These are phyloP conservation scores for Ophiostoma triangulosporum DNA, from an alignment of 2,329 filamentous ascomycete species.

Conservation along the genomic window DNA sequence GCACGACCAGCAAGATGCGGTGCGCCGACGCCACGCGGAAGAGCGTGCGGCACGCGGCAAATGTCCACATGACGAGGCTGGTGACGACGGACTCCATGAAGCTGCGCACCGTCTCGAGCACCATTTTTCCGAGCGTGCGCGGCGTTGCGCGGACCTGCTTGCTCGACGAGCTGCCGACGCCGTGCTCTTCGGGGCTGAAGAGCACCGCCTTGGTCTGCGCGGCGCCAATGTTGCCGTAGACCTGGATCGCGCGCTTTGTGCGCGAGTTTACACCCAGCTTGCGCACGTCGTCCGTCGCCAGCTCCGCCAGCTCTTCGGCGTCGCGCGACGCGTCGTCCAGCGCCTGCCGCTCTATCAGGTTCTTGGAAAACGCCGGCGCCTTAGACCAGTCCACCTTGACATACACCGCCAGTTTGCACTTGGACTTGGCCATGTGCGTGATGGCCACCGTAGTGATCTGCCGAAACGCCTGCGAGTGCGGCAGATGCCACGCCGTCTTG, in stretches of 20 bases:
- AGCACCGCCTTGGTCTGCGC: conserved; percentile 50
- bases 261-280: conserved; percentile 59
- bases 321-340: conserved; percentile 61
- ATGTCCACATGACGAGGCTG: conserved; percentile 63
- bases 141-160: conserved; percentile 30
- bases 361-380: conserved; percentile 42
- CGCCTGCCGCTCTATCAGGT: conserved; percentile 54
- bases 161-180: conserved; percentile 30
- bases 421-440: conserved; percentile 82
- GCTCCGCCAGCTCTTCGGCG: conserved; percentile 60
- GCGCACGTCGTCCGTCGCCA: conserved; percentile 64
- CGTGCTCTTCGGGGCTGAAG: conserved; percentile 36
- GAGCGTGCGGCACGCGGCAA: conserved; percentile 49
- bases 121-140: conserved; percentile 51
- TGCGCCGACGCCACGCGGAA: conserved; percentile 61
- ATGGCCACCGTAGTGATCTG: conserved; percentile 86
- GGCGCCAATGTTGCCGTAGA: conserved; percentile 63
- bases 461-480: conserved; percentile 64
- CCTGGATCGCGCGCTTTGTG: conserved; percentile 64
- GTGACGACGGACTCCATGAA: conserved; percentile 62
- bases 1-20: conserved; percentile 54
- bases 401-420: conserved; percentile 81
- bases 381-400: conserved; percentile 78
- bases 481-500: conserved; percentile 69
- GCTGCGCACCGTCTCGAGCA: conserved; percentile 59